These are phyloP conservation scores for Ocimum tenuiflorum DNA, from an alignment of 257 asterid species.

Conservation along the genomic window DNA sequence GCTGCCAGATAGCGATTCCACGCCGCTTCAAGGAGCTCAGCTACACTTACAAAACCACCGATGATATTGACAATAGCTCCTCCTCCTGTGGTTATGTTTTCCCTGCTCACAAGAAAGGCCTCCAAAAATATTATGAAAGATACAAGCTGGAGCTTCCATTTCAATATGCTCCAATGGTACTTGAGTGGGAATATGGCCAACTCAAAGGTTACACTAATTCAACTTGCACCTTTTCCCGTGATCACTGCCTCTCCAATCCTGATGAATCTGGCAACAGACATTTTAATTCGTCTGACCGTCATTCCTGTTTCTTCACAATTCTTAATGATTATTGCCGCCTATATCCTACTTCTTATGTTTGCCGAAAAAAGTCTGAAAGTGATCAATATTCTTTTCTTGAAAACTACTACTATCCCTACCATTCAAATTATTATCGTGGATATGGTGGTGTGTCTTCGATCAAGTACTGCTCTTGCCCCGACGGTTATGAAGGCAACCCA, in stretches of 20 bases:
- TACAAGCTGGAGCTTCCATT: too few relatives aligned
- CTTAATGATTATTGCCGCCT: not conserved
- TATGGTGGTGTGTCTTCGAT: not conserved
- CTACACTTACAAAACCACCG: slow-evolving; percentile 1
- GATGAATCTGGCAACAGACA: too few relatives aligned
- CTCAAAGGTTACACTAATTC: not conserved
- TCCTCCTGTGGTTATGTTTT: slow-evolving; percentile 30
- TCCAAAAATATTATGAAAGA: slow-evolving; percentile 11
- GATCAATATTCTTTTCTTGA: too few relatives aligned
- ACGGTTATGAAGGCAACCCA: slow-evolving; percentile 29
- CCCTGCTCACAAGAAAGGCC: slow-evolving; percentile 21
- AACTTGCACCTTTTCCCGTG: not conserved
- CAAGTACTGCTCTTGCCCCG: not conserved
- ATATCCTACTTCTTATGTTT: not conserved
- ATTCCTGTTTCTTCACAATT: too few relatives aligned
- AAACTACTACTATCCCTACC: not conserved
- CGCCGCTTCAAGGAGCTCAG: not conserved
- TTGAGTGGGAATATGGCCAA: slow-evolving; percentile 24
- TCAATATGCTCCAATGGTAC: slow-evolving; percentile 20
- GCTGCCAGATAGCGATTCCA: slow-evolving; percentile 25
- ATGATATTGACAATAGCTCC: not conserved
- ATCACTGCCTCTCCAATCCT: too few relatives aligned
- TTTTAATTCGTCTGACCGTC: too few relatives aligned
- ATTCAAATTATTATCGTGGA: not conserved
- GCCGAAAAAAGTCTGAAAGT: too few relatives aligned